Conservation (phyloP, 2,329 filamentous ascomycete genomes). For the Septoria linicola region DNA sequence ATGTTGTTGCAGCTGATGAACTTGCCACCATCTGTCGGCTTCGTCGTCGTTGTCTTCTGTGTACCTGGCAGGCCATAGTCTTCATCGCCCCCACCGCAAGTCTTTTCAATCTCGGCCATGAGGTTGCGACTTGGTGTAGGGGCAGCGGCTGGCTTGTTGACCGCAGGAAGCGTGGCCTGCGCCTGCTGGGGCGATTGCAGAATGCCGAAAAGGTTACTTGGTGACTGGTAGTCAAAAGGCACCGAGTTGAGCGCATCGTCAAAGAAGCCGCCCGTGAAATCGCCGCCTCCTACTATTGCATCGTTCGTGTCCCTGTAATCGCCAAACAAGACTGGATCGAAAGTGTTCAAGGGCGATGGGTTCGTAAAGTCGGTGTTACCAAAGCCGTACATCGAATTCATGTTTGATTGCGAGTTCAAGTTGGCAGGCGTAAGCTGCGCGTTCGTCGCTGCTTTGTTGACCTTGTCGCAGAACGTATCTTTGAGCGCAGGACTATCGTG, state of each 20-base stretch:
- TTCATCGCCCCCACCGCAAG: conserved; percentile 69
- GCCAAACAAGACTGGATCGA: conserved; percentile 88
- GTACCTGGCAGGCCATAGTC: conserved; percentile 44
- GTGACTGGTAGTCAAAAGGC: conserved; percentile 68
- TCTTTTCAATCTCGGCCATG: conserved; percentile 73
- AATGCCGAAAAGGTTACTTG: conserved; percentile 66
- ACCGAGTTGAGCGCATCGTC: conserved; percentile 52
- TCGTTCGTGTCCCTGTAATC: conserved; percentile 90
- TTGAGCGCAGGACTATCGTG: conserved; percentile 68
- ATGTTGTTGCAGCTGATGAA: conserved; percentile 86
- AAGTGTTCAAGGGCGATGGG: conserved; percentile 59
- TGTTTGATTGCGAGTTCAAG: conserved; percentile 21
- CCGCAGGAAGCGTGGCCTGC: conserved; percentile 19
- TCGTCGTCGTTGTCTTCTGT: conserved; percentile 22
- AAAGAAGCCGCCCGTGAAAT: conserved; percentile 76
- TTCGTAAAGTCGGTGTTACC: conserved; percentile 29
- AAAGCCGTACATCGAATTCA: conserved; percentile 24
- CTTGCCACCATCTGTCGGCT: conserved; percentile 44
- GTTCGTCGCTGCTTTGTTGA: conserved; percentile 39
- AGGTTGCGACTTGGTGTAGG: conserved; percentile 54
- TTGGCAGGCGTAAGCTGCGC: conserved; percentile 18
- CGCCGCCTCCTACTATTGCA: conserved; percentile 67
- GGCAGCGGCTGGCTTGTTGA: conserved; percentile 11
- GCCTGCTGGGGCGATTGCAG: conserved; percentile 40
- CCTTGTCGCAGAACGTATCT: conserved; percentile 55